Evolutionary conservation across 176 grass and related monocot genomes (phyloP), one percentile per base, ranked within the genome.

Genomic region (Triticum aestivum): DNA sequence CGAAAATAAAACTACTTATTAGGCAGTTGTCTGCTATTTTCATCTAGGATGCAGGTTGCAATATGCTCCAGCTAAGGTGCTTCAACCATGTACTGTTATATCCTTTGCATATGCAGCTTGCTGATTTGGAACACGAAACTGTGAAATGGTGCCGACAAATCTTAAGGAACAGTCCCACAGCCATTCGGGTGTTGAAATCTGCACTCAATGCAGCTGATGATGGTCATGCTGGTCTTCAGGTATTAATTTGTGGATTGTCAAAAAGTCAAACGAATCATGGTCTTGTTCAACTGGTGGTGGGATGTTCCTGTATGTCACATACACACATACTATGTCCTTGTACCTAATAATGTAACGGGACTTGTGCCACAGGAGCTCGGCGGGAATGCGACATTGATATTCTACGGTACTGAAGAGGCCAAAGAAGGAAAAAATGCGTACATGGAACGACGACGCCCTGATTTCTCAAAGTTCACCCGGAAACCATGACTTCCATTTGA

Each of bases 391-490:
- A 98, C 93, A 5, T 90, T 98, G 23, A 89, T 98, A 59, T 98
- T 98, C 84, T 96, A 94, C 44, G 93, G 96, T 26, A 91, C 92
- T 0, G 88, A 96, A 29, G 96, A 96, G 89, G 96, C 93, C 65
- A 92, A 86, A 78, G 96, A 98, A 92, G 96, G 92, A 29, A 96
- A 94, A 67, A 91, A 69, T 23, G 93, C 96, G 6, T 98, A 96
- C 54, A 83, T 96, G 84, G 88, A 98, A 69, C 89, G 83, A 5
- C 87, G 93, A 23, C 88, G 88, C 6, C 93, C 92, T 41, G 91
- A 98, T 74, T 98, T 98, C 90, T 90, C 88, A 9, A 98, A 94
- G 88, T 98, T 98, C 77, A 90, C 96, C 13, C 69, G 93, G 62
- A 94, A 87, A 77, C 96, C 93, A 69, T 98, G 34, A 94, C 59